Evolutionary conservation across 192 early-diverging fungal genomes (phyloP).

Genomic region (Gorgonomyces haynaldii): DNA sequence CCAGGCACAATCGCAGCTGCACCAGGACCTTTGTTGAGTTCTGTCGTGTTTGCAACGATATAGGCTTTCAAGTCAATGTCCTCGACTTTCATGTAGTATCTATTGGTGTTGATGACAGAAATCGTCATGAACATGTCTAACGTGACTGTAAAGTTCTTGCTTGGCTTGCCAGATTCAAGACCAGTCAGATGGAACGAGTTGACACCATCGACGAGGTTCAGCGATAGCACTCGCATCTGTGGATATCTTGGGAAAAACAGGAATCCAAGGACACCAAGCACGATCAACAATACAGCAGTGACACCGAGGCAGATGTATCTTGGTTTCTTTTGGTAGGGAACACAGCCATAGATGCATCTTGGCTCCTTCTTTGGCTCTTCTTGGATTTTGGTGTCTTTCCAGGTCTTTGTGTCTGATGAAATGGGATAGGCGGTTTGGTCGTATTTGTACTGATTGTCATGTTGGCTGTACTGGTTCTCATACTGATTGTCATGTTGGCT

Average conservation of each 20-base stretch:
- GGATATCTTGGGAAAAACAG: conserved; percentile 8
- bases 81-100: conserved; percentile 3
- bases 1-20: too few relatives aligned
- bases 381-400: too few relatives aligned
- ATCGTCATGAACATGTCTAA: conserved; percentile 7
- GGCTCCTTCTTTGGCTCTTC: not conserved
- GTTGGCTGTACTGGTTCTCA: too few relatives aligned
- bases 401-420: too few relatives aligned
- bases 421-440: too few relatives aligned
- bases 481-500: too few relatives aligned
- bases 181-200: conserved; percentile 1
- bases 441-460: too few relatives aligned
- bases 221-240: not conserved
- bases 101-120: conserved; percentile 5
- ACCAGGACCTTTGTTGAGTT: too few relatives aligned
- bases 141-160: not conserved
- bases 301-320: not conserved
- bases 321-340: conserved; percentile 1
- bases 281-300: not conserved
- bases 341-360: conserved; percentile 5
- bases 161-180: not conserved
- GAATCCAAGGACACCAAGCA: conserved; percentile 1
- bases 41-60: conserved; percentile 3
- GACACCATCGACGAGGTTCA: not conserved
- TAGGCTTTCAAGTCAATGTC: conserved; percentile 4